These are phyloP conservation scores for Stagonosporopsis rhizophila DNA, from an alignment of 2,329 filamentous ascomycete genomes.

Conservation along the genomic window DNA sequence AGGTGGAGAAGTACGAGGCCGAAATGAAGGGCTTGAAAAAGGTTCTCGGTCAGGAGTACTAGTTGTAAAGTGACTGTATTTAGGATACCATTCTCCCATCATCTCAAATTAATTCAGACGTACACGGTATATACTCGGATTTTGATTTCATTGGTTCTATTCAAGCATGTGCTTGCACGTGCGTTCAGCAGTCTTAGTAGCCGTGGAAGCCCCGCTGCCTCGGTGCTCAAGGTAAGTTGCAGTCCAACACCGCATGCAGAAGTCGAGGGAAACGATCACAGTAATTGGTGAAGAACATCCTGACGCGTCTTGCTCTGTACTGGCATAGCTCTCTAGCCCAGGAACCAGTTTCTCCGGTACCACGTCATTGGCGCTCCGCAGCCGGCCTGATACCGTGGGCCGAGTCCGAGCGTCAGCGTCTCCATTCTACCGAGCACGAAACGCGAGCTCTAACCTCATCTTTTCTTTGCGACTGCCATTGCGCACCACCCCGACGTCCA, in stretches of 20 bases:
- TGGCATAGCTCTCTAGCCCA: conserved; percentile 1
- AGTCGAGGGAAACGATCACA: neutral
- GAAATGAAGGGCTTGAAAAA: conserved; percentile 77
- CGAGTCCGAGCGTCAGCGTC: conserved; percentile 7
- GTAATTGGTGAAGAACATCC: neutral
- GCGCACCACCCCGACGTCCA: conserved; percentile 24
- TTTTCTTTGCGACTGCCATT: conserved; percentile 32
- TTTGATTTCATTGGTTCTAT: neutral
- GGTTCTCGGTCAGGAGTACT: conserved; percentile 63
- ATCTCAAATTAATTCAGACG: neutral
- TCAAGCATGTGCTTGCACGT: neutral
- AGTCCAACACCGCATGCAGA: too few relatives aligned
- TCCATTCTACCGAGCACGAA: conserved; percentile 21
- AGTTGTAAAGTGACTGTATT: neutral
- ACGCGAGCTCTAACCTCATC: conserved; percentile 22
- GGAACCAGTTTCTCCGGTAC: conserved; percentile 17
- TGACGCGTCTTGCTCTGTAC: neutral
- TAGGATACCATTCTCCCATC: conserved; percentile 13
- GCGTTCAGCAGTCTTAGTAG: neutral
- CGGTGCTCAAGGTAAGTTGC: neutral
- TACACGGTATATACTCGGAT: neutral
- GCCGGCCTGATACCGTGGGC: conserved; percentile 7
- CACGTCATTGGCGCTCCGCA: conserved; percentile 22
- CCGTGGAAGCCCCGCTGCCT: neutral
- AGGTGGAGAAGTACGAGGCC: conserved; percentile 75